Evolutionary conservation across 495 filamentous ascomycete species (phyloP).

Genomic region (Penicillium salamii): DNA sequence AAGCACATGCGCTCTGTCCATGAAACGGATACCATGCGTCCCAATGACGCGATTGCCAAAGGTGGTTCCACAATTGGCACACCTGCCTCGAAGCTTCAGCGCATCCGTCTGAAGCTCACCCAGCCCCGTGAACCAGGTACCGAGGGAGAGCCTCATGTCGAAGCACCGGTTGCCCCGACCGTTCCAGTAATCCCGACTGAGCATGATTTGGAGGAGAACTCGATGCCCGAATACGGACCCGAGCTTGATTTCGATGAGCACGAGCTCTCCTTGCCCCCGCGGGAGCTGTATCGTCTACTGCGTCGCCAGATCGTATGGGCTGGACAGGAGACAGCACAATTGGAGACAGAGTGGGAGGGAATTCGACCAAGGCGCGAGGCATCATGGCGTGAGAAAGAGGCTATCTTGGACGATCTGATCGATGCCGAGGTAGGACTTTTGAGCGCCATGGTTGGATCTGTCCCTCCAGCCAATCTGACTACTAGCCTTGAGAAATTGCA

Average conservation of each 20-base stretch:
- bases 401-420: constrained; percentile 56
- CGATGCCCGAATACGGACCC: constrained; percentile 36
- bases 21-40: constrained; percentile 88
- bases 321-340: constrained; percentile 60
- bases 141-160: constrained; percentile 51
- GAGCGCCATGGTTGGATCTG: constrained; percentile 29
- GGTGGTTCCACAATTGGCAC: constrained; percentile 36
- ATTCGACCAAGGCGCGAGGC: constrained; percentile 66
- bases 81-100: constrained; percentile 55
- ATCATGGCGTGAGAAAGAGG: constrained; percentile 85
- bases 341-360: constrained; percentile 61
- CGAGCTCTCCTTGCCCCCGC: constrained; percentile 67
- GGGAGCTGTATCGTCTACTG: constrained; percentile 69
- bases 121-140: constrained; percentile 39
- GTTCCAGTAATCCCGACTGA: constrained; percentile 47
- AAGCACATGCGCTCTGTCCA: constrained; percentile 99
- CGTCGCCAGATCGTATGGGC: constrained; percentile 80
- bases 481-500: constrained; percentile 27
- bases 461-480: constrained; percentile 17
- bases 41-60: constrained; percentile 82
- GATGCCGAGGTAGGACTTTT: constrained; percentile 53
- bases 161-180: constrained; percentile 38
- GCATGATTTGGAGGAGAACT: constrained; percentile 46
- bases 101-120: constrained; percentile 65
- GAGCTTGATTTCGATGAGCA: constrained; percentile 60